These are phyloP conservation scores for Asterionellopsis glacialis DNA, from an alignment of 108 stramenopile species.

Conservation along the genomic window DNA sequence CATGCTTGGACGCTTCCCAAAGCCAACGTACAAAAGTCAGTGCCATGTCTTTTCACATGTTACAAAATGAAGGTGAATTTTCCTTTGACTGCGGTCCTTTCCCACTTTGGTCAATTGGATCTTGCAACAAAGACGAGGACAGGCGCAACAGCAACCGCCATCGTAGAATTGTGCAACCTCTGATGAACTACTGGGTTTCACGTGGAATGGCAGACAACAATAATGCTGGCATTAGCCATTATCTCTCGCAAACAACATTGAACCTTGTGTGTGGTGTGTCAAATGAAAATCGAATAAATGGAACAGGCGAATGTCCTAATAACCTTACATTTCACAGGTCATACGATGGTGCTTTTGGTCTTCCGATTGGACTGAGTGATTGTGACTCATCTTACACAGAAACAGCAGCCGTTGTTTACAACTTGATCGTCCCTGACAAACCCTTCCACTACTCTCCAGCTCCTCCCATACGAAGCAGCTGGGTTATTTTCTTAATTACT, in stretches of 20 bases:
- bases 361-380: conserved; percentile 23
- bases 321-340: conserved; percentile 20
- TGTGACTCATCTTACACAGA: conserved; percentile 27
- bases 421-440: conserved; percentile 28
- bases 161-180: conserved; percentile 7
- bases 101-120: conserved; percentile 46
- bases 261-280: conserved; percentile 30
- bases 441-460: conserved; percentile 23
- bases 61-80: conserved; percentile 33
- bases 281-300: conserved; percentile 25
- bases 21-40: conserved; percentile 5
- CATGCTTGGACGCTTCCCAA: conserved; percentile 9
- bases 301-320: conserved; percentile 9
- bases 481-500: conserved; percentile 41
- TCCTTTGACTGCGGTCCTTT: conserved; percentile 43
- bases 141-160: background rate
- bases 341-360: conserved; percentile 23
- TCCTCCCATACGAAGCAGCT: conserved; percentile 45
- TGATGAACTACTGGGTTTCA: conserved; percentile 35
- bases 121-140: background rate
- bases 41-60: conserved; percentile 28
- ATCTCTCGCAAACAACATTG: conserved; percentile 22
- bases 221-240: conserved; percentile 24
- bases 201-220: conserved; percentile 28
- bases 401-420: conserved; percentile 43